These are phyloP conservation scores for Coriolopsis trogii DNA, from an alignment of 1,284 basidiomycete genomes.

Conservation along the genomic window DNA sequence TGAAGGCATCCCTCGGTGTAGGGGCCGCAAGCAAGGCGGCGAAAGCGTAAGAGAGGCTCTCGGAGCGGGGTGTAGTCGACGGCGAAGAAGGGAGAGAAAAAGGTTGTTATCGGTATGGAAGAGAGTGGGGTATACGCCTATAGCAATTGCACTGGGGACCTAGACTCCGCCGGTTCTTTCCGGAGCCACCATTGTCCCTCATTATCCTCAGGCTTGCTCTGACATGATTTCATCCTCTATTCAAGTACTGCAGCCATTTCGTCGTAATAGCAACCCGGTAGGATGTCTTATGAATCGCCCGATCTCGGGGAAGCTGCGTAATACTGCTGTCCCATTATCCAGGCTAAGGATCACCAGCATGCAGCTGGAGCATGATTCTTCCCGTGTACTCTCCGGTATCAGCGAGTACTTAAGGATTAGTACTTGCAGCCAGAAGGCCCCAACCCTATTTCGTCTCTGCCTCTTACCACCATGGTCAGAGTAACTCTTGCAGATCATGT, in stretches of 20 bases:
- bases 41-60: conserved; percentile 5
- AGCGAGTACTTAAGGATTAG: too few relatives aligned
- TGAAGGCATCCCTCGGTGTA: conserved; percentile 65
- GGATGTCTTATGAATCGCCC: too few relatives aligned
- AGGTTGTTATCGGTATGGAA: background rate
- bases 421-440: too few relatives aligned
- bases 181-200: background rate
- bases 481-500: conserved; percentile 51
- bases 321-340: too few relatives aligned
- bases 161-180: conserved; percentile 10
- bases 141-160: background rate
- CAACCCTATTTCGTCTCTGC: background rate
- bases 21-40: conserved; percentile 50
- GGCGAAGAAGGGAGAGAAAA: conserved; percentile 5
- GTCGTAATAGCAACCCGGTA: too few relatives aligned
- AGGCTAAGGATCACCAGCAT: too few relatives aligned
- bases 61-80: conserved; percentile 6
- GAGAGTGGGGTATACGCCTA: background rate
- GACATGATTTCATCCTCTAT: background rate
- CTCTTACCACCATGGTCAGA: conserved; percentile 44
- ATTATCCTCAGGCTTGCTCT: background rate
- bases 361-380: too few relatives aligned
- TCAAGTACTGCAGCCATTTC: too few relatives aligned
- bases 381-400: too few relatives aligned
- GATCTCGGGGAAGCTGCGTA: too few relatives aligned